phyloP scores from a whole-genome alignment of 2,329 filamentous ascomycete species.

The Colletotrichum orbiculare region DNA sequence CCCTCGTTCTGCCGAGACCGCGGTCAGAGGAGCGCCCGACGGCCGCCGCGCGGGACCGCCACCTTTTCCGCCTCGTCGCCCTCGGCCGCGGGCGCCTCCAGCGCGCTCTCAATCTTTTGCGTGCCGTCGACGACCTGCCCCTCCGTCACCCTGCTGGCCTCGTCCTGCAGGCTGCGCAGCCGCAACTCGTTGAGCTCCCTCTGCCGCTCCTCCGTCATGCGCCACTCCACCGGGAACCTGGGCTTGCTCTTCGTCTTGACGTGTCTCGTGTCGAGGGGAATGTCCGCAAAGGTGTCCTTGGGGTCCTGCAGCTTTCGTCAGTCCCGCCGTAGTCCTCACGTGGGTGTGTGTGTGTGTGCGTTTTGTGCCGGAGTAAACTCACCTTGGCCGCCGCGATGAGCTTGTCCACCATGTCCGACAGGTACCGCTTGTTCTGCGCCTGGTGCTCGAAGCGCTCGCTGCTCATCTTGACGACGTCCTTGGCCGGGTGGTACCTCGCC shows the following conservation, averaged over 20 bases:
- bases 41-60: conserved; percentile 34
- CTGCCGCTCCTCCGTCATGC: conserved; percentile 76
- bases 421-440: conserved; percentile 96
- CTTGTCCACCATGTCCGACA: conserved; percentile 80
- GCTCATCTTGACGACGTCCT: conserved; percentile 86
- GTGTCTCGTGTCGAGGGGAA: conserved; percentile 91
- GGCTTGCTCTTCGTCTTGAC: conserved; percentile 75
- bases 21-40: conserved; percentile 9
- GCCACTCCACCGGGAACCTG: conserved; percentile 86
- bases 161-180: conserved; percentile 60
- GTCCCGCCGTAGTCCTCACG: conserved; percentile 1
- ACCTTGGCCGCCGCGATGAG: conserved; percentile 81
- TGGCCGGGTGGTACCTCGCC: conserved; percentile 86
- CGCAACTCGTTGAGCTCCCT: conserved; percentile 73
- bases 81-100: conserved; percentile 42
- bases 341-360: not conserved
- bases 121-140: conserved; percentile 71
- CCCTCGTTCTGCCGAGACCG: not conserved
- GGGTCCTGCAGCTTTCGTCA: conserved; percentile 64
- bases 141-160: conserved; percentile 63
- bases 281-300: conserved; percentile 84
- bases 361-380: conserved; percentile 37
- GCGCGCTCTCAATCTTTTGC: conserved; percentile 56
- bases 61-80: conserved; percentile 47
- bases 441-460: conserved; percentile 89